phyloP scores from a whole-genome alignment of 345 rosid genomes.

The Rhodamnia rubescens region DNA sequence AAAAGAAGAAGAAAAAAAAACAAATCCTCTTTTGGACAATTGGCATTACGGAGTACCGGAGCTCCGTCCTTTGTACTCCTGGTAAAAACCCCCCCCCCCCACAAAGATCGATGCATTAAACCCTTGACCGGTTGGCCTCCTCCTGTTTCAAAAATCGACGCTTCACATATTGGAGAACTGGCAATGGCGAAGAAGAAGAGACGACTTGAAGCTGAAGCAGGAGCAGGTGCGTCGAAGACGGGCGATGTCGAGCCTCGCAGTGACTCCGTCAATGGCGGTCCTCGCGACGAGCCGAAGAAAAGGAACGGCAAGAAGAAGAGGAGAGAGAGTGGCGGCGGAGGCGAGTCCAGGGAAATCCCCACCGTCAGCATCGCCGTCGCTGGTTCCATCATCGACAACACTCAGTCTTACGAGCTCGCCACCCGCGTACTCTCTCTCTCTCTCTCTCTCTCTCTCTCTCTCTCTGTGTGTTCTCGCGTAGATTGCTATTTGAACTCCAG shows the following conservation, averaged over 20 bases:
- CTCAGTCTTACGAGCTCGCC: slow-evolving; percentile 92
- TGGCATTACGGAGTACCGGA: background rate
- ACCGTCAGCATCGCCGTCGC: slow-evolving; percentile 84
- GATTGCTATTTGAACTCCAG: background rate
- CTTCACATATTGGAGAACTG: background rate
- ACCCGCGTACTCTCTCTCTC: slow-evolving; percentile 51
- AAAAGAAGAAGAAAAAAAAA: too few relatives aligned
- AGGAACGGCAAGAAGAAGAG: slow-evolving; percentile 11
- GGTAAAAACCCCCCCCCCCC: background rate
- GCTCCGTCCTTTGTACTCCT: background rate
- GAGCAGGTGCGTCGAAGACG: slow-evolving; percentile 1
- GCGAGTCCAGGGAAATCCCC: slow-evolving; percentile 19
- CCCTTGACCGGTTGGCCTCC: background rate
- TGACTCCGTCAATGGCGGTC: slow-evolving; percentile 21
- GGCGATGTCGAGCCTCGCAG: background rate
- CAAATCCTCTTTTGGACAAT: background rate
- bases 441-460: background rate
- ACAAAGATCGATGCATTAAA: background rate
- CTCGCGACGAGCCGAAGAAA: background rate
- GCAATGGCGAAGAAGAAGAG: slow-evolving; percentile 62
- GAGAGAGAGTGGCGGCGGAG: slow-evolving; percentile 8
- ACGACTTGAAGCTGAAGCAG: slow-evolving; percentile 7
- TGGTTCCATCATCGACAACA: slow-evolving; percentile 87
- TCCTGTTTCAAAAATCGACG: background rate
- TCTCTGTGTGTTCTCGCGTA: background rate